A percentile compares a stretch with the other conserved stretches of the same genome.
Conservation (phyloP, 176 grass and related monocot species). For the Rhipidocladum racemiflorum region DNA sequence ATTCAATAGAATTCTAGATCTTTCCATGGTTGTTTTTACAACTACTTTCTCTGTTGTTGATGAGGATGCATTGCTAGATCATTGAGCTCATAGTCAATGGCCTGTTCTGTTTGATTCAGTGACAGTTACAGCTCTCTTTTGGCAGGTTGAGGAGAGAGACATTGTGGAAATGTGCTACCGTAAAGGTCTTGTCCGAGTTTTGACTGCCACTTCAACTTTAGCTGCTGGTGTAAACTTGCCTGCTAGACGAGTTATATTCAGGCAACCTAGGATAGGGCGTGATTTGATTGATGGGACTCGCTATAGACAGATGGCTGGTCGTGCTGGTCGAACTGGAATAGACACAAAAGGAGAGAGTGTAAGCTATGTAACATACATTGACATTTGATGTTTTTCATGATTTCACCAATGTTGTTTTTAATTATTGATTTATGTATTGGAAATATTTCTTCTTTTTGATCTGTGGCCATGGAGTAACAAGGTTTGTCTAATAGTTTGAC, state of each 20-base stretch:
- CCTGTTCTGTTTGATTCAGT: conserved; percentile 17
- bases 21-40: neutral
- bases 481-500: conserved; percentile 12
- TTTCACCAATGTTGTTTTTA: conserved; percentile 6
- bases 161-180: conserved; percentile 95
- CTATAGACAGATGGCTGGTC: conserved; percentile 97
- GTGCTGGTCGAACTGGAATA: conserved; percentile 96
- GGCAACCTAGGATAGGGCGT: conserved; percentile 82
- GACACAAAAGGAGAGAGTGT: conserved; percentile 99
- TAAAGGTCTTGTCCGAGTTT: conserved; percentile 81
- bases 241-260: conserved; percentile 93
- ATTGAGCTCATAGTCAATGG: neutral
- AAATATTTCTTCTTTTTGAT: neutral
- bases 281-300: conserved; percentile 98
- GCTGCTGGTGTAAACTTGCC: conserved; percentile 98
- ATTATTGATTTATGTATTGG: neutral
- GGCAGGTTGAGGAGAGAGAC: conserved; percentile 92
- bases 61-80: neutral
- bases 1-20: neutral
- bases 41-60: neutral
- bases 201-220: conserved; percentile 95
- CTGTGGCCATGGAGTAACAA: neutral
- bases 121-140: conserved; percentile 18
- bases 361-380: conserved; percentile 38
- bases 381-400: neutral